phyloP scores from a whole-genome alignment of 352 stramenopile genomes.

The Phytophthora constricta region DNA sequence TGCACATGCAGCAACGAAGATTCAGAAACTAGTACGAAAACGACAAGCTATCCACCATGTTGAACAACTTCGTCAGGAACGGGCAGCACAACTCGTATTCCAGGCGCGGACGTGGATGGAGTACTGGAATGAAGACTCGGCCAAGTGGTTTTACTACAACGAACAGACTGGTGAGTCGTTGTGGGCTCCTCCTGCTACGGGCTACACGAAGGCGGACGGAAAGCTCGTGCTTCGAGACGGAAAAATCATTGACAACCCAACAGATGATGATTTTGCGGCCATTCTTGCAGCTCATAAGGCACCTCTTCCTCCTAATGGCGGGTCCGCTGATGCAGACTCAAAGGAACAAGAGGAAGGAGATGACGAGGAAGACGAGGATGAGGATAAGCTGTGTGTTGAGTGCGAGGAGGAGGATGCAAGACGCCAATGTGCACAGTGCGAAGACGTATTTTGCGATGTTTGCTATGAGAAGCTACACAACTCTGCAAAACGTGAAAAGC shows the following conservation, averaged over 20 bases:
- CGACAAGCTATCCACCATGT: slow-evolving; percentile 56
- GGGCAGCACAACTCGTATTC: slow-evolving; percentile 45
- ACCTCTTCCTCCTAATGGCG: slow-evolving; percentile 14
- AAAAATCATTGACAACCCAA: slow-evolving; percentile 63
- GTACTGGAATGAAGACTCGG: slow-evolving; percentile 80
- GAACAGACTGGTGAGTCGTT: slow-evolving; percentile 71
- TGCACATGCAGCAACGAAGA: slow-evolving; percentile 63
- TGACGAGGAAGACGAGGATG: slow-evolving; percentile 51
- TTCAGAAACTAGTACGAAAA: slow-evolving; percentile 63
- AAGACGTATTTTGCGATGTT: slow-evolving; percentile 80
- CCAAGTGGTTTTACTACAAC: slow-evolving; percentile 85
- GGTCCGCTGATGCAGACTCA: background rate
- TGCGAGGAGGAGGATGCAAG: slow-evolving; percentile 80
- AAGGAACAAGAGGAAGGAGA: slow-evolving; percentile 23
- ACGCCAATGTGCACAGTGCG: slow-evolving; percentile 70
- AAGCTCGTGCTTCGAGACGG: slow-evolving; percentile 76
- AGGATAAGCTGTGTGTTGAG: slow-evolving; percentile 77
- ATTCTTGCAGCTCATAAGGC: slow-evolving; percentile 35
- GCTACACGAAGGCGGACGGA: slow-evolving; percentile 76
- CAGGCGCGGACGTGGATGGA: slow-evolving; percentile 67
- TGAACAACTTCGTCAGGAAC: slow-evolving; percentile 36
- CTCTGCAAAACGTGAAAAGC: slow-evolving; percentile 70
- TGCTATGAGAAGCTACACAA: slow-evolving; percentile 84
- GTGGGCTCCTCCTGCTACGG: slow-evolving; percentile 69
- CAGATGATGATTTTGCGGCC: slow-evolving; percentile 42